Conservation (phyloP, 345 rosid species). For the Reutealis trisperma region DNA sequence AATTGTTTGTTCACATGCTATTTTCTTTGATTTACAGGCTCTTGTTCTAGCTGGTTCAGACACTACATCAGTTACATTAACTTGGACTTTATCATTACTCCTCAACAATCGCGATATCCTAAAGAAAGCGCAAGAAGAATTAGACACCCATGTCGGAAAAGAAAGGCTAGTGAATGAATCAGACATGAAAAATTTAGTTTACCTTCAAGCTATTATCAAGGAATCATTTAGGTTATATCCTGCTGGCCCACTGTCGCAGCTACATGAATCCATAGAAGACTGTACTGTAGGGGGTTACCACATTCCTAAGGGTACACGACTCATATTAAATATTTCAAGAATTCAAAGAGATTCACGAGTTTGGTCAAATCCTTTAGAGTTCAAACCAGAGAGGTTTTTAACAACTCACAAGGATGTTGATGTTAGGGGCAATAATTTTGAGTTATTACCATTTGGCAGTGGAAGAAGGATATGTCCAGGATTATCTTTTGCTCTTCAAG, state of each 20-base stretch:
- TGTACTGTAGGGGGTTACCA: conserved; percentile 14
- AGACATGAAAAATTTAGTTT: neutral
- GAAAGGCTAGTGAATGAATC: conserved; percentile 15
- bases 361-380: conserved; percentile 16
- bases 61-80: neutral
- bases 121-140: conserved; percentile 14
- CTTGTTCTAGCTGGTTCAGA: neutral
- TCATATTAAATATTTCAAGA: conserved; percentile 5
- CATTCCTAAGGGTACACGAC: conserved; percentile 7
- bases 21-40: neutral
- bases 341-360: conserved; percentile 18
- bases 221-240: conserved; percentile 16
- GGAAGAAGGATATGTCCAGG: conserved; percentile 20
- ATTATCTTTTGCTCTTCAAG: neutral
- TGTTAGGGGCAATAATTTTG: conserved; percentile 6
- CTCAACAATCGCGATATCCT: neutral
- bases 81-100: conserved; percentile 6
- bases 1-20: no score
- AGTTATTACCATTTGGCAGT: neutral
- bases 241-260: neutral
- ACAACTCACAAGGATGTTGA: conserved; percentile 15
- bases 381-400: conserved; percentile 21
- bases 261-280: conserved; percentile 2
- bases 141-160: neutral
- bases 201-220: conserved; percentile 15